Base-by-base conservation (phyloP, 169 alveolate genomes). In the Cryptosporidium meleagridis region DNA sequence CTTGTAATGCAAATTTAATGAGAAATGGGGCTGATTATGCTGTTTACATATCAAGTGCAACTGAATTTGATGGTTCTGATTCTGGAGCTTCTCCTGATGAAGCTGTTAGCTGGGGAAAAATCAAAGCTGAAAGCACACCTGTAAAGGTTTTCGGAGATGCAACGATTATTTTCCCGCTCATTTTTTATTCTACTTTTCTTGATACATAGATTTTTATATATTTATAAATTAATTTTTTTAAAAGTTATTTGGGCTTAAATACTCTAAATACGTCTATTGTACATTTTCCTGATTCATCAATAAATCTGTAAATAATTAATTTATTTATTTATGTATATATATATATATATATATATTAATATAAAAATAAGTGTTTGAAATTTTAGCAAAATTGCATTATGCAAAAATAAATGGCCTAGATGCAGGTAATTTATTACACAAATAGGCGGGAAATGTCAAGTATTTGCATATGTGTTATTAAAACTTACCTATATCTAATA, bases 61-160 rank as follows among this genome's bases (percentile, higher is more conserved):
- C 96, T 61, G 99, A 98, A 86, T 97, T 93, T 91, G 99, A 99
- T 92, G 99, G 99, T 37, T 95, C 99, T 55, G 99, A 99, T 94
- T 95, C 99, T 45, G 99, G 99, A 14, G 99, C 99, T 21, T 95
- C 97, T 69, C 99, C 99, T 8, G 99, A 98, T 91, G 99, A 99
- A 93, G 99, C 99, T 35, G 97, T 97, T 51, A 95, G 99, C 87
- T 98, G 99, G 99, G 99, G 99, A 10, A 99, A 99, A 95, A 97
- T 99, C 70, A 97, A 96, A 91, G 91, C 96, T 14, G 96, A 95
- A 52, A 96, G 98, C 23, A 87, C 94, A 75, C 99, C 98, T 53
- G 98, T 98, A 51, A 99, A 99, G 94, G 97, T 99, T n/a, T 97
- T 94, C 89, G 97, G 98, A 33, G 99, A 98, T 75, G 98, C 98